Evolutionary conservation across 108 stramenopile genomes (phyloP).

Genomic region (Cyclotella distinguenda): DNA sequence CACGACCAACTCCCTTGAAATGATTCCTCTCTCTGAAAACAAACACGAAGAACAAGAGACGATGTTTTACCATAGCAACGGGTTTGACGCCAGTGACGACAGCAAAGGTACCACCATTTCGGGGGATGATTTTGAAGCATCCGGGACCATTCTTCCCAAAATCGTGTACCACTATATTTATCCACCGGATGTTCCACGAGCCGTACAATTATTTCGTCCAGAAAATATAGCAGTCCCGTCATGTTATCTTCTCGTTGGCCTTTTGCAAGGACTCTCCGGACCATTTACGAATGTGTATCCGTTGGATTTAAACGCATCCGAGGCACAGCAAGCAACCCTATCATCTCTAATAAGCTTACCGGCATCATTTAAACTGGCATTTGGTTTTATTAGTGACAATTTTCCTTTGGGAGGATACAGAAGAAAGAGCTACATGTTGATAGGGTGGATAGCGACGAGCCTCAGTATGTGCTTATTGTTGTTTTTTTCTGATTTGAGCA

Average conservation of each 20-base stretch:
- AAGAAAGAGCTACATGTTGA: slow-evolving; percentile 80
- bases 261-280: slow-evolving; percentile 70
- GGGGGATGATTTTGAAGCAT: slow-evolving; percentile 32
- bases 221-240: slow-evolving; percentile 85
- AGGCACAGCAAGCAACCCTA: slow-evolving; percentile 81
- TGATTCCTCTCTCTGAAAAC: slow-evolving; percentile 12
- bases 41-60: slow-evolving; percentile 1
- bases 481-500: slow-evolving; percentile 49
- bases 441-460: slow-evolving; percentile 70
- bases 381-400: slow-evolving; percentile 80
- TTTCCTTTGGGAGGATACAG: slow-evolving; percentile 67
- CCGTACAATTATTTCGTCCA: slow-evolving; percentile 65
- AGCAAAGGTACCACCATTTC: neutral
- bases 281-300: slow-evolving; percentile 84
- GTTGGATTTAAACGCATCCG: slow-evolving; percentile 71
- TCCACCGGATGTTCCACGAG: slow-evolving; percentile 68
- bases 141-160: slow-evolving; percentile 22
- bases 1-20: neutral
- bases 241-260: slow-evolving; percentile 78
- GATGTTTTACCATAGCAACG: neutral
- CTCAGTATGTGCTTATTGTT: slow-evolving; percentile 53
- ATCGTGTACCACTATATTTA: slow-evolving; percentile 45
- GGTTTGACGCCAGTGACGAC: slow-evolving; percentile 6
- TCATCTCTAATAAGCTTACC: slow-evolving; percentile 62
- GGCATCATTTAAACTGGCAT: slow-evolving; percentile 71